These are phyloP conservation scores for Erigeron canadensis DNA, from an alignment of 129 eudicot species.

Conservation along the genomic window DNA sequence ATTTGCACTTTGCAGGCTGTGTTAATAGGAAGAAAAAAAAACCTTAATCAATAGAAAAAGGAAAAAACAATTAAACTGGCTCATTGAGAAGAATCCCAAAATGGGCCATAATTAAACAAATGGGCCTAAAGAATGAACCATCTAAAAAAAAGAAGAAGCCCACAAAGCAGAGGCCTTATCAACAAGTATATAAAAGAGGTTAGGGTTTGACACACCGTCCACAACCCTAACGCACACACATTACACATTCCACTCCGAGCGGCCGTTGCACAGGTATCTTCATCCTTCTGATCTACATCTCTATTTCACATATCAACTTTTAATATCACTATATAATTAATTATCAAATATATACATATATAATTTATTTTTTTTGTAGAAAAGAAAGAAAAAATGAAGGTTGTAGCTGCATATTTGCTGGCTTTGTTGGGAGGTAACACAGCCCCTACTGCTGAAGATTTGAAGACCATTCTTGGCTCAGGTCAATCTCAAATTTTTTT, in stretches of 20 bases:
- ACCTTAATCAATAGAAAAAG: no score
- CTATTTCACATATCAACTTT: not conserved
- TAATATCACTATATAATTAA: not conserved
- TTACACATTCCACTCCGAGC: not conserved
- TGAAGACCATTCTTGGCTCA: constrained; percentile 62
- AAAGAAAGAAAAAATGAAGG: constrained; percentile 52
- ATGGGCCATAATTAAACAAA: no score
- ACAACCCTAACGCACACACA: no score
- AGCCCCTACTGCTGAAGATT: constrained; percentile 52
- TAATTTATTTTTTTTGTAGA: not conserved
- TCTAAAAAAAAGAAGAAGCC: no score
- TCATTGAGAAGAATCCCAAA: no score
- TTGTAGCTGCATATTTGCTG: constrained; percentile 76
- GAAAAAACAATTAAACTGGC: no score
- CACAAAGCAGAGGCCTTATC: no score
- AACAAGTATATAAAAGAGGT: no score
- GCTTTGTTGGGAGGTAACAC: constrained; percentile 87
- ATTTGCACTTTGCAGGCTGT: no score
- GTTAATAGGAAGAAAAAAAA: no score
- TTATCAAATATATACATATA: not conserved
- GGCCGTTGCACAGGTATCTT: constrained; percentile 23
- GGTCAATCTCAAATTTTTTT: constrained; percentile 31
- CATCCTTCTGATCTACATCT: constrained; percentile 12
- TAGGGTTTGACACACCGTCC: no score
- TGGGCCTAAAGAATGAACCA: no score